phyloP scores from a whole-genome alignment of 345 rosid species.

The Heritiera fomes region DNA sequence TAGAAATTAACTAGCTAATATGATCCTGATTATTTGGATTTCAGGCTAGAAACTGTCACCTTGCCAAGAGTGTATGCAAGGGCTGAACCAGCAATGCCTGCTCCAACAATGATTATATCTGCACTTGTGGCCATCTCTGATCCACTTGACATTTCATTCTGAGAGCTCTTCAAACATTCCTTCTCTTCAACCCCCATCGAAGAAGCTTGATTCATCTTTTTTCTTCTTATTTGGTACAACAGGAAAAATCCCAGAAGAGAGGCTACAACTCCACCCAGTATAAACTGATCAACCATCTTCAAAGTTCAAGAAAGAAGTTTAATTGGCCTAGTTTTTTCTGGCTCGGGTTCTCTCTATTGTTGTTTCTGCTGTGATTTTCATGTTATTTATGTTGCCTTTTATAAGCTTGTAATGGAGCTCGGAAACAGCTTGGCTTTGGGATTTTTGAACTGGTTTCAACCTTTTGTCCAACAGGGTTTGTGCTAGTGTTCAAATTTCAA shows the following conservation, averaged over 20 bases:
- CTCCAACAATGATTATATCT: conserved; percentile 16
- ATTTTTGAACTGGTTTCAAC: background rate
- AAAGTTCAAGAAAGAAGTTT: background rate
- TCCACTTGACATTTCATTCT: background rate
- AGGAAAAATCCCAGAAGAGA: conserved; percentile 1
- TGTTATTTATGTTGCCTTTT: background rate
- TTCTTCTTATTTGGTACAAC: background rate
- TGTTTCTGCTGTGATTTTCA: background rate
- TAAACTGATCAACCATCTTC: background rate
- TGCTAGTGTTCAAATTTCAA: background rate
- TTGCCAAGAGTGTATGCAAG: conserved; percentile 14
- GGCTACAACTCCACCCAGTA: conserved; percentile 6
- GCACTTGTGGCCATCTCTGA: background rate
- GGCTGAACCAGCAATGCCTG: conserved; percentile 13
- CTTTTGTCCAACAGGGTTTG: background rate
- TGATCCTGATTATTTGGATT: no score
- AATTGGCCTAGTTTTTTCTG: no score
- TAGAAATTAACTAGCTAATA: background rate
- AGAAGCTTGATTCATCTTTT: background rate
- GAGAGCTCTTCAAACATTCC: background rate
- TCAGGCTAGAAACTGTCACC: background rate
- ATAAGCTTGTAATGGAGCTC: background rate
- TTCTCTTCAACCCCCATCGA: conserved; percentile 3
- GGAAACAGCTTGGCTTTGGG: background rate
- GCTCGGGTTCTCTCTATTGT: background rate